Conservation (phyloP, 805 yeast species). For the Pichia heedii region DNA sequence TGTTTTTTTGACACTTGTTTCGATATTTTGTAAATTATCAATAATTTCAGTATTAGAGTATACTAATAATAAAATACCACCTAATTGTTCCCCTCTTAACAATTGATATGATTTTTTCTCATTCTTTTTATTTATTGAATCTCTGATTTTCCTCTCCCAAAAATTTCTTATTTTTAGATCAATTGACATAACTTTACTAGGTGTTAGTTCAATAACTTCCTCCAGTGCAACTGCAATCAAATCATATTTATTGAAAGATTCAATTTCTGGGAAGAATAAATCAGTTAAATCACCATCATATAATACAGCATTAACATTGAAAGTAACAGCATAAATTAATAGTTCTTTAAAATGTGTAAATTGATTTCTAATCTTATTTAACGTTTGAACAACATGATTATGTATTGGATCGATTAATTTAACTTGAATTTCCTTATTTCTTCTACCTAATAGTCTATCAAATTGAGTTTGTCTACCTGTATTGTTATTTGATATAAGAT, state of each 20-base stretch:
- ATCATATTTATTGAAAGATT: constrained; percentile 43
- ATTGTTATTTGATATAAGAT: constrained; percentile 11
- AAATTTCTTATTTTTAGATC: constrained; percentile 51
- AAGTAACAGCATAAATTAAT: constrained; percentile 39
- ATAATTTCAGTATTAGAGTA: constrained; percentile 50
- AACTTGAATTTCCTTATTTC: constrained; percentile 37
- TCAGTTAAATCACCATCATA: constrained; percentile 33
- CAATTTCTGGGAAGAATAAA: constrained; percentile 38
- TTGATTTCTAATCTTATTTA: constrained; percentile 31
- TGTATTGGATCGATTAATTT: constrained; percentile 45
- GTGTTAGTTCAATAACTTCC: constrained; percentile 77
- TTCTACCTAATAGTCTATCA: constrained; percentile 41
- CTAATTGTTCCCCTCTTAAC: constrained; percentile 72
- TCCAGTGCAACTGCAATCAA: constrained; percentile 78
- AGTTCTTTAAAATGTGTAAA: constrained; percentile 35
- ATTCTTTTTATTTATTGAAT: constrained; percentile 31
- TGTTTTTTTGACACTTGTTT: constrained; percentile 74
- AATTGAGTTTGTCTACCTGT: constrained; percentile 22
- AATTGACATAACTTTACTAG: constrained; percentile 74
- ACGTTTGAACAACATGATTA: constrained; percentile 37
- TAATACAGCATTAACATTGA: constrained; percentile 45
- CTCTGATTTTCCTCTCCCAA: constrained; percentile 60
- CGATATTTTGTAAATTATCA: constrained; percentile 48
- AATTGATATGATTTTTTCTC: constrained; percentile 33
- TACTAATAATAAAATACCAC: constrained; percentile 70